phyloP scores from a whole-genome alignment of 2,329 filamentous ascomycete genomes.

The Didymella exigua region DNA sequence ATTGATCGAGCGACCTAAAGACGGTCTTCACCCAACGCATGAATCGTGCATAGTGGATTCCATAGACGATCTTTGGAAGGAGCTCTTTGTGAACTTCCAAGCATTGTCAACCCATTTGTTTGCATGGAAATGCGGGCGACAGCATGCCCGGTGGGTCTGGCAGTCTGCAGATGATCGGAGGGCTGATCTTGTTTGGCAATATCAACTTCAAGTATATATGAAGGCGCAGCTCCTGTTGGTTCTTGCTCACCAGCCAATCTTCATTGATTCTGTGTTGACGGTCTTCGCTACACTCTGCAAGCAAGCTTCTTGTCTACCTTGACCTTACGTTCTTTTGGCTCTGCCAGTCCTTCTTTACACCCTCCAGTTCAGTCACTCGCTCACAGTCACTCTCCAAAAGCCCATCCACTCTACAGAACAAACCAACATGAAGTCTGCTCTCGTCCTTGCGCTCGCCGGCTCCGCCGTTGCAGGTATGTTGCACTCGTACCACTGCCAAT shows the following conservation, averaged over 20 bases:
- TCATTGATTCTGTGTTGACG: conserved; percentile 15
- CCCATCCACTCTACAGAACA: neutral
- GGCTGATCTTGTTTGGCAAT: conserved; percentile 13
- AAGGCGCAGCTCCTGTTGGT: neutral
- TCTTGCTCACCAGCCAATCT: conserved; percentile 17
- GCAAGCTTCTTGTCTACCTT: conserved; percentile 15
- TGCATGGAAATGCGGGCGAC: conserved; percentile 4
- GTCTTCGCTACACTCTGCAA: conserved; percentile 19
- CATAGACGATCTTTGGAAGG: conserved; percentile 12
- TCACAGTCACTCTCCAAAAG: neutral
- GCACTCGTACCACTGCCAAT: neutral
- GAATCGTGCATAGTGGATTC: conserved; percentile 11
- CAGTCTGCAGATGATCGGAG: conserved; percentile 21
- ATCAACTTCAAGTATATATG: conserved; percentile 21
- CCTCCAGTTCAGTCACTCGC: conserved; percentile 4
- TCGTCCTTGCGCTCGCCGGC: conserved; percentile 32
- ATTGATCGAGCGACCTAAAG: conserved; percentile 8
- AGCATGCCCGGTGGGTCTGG: conserved; percentile 6
- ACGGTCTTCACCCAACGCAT: conserved; percentile 6
- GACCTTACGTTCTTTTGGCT: conserved; percentile 24
- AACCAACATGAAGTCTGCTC: conserved; percentile 29
- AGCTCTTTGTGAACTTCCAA: conserved; percentile 5
- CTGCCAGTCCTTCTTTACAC: conserved; percentile 17
- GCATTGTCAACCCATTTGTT: conserved; percentile 20
- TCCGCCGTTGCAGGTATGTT: conserved; percentile 27